Evolutionary conservation across 768 basidiomycete species (phyloP).

Genomic region (Auriscalpium microsporum): DNA sequence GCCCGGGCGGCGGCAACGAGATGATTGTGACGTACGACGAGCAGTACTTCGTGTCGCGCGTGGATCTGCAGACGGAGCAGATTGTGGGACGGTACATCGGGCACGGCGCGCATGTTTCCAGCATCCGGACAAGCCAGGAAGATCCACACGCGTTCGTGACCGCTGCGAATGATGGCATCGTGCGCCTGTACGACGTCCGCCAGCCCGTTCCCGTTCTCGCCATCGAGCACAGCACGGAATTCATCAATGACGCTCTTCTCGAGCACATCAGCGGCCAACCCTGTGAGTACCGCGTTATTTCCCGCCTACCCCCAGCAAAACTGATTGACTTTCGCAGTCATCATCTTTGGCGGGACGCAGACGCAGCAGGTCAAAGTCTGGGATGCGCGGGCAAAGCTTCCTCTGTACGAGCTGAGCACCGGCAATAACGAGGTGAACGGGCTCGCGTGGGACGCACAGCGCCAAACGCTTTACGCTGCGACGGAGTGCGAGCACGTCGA

Average conservation of each 20-base stretch:
- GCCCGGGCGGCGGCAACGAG: neutral
- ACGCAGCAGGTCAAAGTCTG: conserved; percentile 32
- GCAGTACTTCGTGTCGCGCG: conserved; percentile 9
- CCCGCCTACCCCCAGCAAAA: neutral
- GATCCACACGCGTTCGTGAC: conserved; percentile 32
- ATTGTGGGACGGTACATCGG: conserved; percentile 27
- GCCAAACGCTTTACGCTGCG: conserved; percentile 24
- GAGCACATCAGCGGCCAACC: conserved; percentile 19
- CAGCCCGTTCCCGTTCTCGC: conserved; percentile 29
- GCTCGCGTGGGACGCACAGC: conserved; percentile 27
- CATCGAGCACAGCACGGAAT: conserved; percentile 18
- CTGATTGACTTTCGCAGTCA: conserved; percentile 8
- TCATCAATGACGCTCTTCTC: conserved; percentile 19
- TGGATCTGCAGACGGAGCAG: conserved; percentile 26
- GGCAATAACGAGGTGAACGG: conserved; percentile 33
- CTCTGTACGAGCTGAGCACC: conserved; percentile 35
- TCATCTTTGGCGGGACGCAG: conserved; percentile 20
- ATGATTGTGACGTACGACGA: neutral
- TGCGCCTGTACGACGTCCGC: conserved; percentile 31
- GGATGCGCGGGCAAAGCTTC: conserved; percentile 30
- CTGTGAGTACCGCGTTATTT: neutral
- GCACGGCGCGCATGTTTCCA: conserved; percentile 25
- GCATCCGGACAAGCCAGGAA: conserved; percentile 26
- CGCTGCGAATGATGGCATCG: conserved; percentile 29
- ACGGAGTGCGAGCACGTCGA: conserved; percentile 27